Evolutionary conservation across 192 early-diverging fungal genomes (phyloP), one percentile per base, ranked within the genome.

Genomic region (Coemansia erecta): DNA sequence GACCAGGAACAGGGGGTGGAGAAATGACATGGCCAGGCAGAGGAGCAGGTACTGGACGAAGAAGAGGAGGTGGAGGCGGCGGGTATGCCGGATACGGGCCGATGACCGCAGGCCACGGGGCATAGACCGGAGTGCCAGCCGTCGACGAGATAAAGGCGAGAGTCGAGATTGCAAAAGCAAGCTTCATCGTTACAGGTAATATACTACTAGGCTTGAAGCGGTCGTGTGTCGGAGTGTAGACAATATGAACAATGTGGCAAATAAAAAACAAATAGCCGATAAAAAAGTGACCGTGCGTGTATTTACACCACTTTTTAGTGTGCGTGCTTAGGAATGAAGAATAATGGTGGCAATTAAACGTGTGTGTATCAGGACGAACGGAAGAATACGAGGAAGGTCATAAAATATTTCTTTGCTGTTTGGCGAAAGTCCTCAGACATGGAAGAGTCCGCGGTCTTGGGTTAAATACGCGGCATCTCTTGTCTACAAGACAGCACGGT

Each of bases 21-120:
- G 66, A 49, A 48, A 59, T 22, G 22, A 53, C 51, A 8, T 14
- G 47, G 40, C 13, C 58, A 17, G 60, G 63, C 14, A 39, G 53
- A 4, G 56, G 56, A 17, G 45, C 55, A 39, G 60, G 64, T n/a
- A 45, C n/a, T 24, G 22, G 55, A 13, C 54, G 55, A 1, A 40
- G 55, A 13, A 55, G 55, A 1, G 42, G 39, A 15, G 46, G 40
- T 8, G 58, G 23, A 21, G 40, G 44, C 24, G 42, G 23, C 8
- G 65, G 53, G 49, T 56, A 23, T 26, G 52, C 13, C 2, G 44
- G 60, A 58, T 63, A 63, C 19, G 64, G 63, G n/a, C 58, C 64
- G 17, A 58, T 45, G n/a, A 68, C 72, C 8, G 63, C 66, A 23
- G 72, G 72, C 66, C 63, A 69, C 0, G 72, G 72, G 24, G 52